Percentiles rank a stretch among this genome's conserved stretches.
These are phyloP conservation scores for Hypoxylon cercidicola DNA, from an alignment of 495 filamentous ascomycete species.

Conservation along the genomic window DNA sequence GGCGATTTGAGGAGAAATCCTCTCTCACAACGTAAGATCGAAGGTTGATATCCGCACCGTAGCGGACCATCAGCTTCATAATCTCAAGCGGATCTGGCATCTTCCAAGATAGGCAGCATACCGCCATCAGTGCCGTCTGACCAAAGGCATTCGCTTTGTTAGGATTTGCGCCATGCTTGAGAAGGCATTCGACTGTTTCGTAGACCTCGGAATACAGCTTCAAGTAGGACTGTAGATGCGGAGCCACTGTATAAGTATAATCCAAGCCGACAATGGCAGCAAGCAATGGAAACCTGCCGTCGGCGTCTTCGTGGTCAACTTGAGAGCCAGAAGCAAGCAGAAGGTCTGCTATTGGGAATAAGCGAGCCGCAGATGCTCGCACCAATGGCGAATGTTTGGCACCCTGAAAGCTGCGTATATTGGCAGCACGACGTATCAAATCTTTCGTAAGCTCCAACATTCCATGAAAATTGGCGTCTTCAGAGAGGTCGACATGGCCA, in stretches of 20 bases:
- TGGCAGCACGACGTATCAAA: neutral
- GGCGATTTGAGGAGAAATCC: no score
- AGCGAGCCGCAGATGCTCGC: neutral
- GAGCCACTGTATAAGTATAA: no score
- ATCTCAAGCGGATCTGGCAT: neutral
- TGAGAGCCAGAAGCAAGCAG: neutral
- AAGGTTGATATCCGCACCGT: conserved; percentile 15
- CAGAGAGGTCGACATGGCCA: no score
- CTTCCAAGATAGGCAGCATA: neutral
- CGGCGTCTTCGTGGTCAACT: neutral
- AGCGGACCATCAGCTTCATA: neutral
- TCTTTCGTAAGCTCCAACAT: conserved; percentile 1
- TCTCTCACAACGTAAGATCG: no score
- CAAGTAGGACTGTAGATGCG: no score
- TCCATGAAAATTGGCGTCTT: neutral
- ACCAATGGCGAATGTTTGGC: neutral
- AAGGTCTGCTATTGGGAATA: neutral
- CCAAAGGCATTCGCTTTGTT: conserved; percentile 3
- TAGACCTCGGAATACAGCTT: neutral
- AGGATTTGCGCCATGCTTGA: conserved; percentile 16
- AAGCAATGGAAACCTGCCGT: neutral
- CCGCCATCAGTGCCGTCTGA: neutral
- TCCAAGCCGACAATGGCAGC: neutral
- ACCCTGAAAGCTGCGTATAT: neutral
- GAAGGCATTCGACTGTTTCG: conserved; percentile 1